phyloP scores from a whole-genome alignment of 2,329 filamentous ascomycete genomes.

The Pseudocercospora fuligena region DNA sequence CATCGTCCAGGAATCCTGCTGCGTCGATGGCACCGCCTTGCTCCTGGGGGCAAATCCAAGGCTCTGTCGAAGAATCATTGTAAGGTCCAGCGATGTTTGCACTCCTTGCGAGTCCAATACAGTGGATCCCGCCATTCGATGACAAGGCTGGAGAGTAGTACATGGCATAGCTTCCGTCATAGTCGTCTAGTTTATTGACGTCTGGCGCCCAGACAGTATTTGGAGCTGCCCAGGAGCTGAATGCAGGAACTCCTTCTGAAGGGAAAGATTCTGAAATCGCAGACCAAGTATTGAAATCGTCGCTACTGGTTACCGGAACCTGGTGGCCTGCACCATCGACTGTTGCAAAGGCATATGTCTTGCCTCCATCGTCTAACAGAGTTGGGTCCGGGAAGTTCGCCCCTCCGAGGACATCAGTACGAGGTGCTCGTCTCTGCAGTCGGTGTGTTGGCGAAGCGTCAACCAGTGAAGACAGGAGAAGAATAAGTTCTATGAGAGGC shows the following conservation, averaged over 20 bases:
- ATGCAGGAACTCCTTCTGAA: constrained; percentile 26
- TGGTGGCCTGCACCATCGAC: constrained; percentile 49
- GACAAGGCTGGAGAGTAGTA: constrained; percentile 34
- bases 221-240: constrained; percentile 19
- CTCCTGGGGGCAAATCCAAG: constrained; percentile 29
- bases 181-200: constrained; percentile 50
- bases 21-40: constrained; percentile 61
- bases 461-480: neutral
- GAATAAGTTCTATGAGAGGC: neutral
- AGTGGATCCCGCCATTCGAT: constrained; percentile 31
- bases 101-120: constrained; percentile 32
- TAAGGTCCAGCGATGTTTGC: constrained; percentile 31
- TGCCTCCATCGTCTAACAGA: constrained; percentile 54
- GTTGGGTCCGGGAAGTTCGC: constrained; percentile 60
- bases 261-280: constrained; percentile 57
- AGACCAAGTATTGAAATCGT: constrained; percentile 49
- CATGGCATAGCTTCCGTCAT: constrained; percentile 33
- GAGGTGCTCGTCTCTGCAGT: constrained; percentile 16
- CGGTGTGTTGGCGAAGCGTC: neutral
- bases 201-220: constrained; percentile 62
- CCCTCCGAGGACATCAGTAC: constrained; percentile 25
- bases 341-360: constrained; percentile 60
- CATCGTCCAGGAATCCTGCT: constrained; percentile 61
- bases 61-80: constrained; percentile 24
- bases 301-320: constrained; percentile 56